Base-by-base conservation (phyloP, 2,329 filamentous ascomycete species). In the Waltergamsia citrina region DNA sequence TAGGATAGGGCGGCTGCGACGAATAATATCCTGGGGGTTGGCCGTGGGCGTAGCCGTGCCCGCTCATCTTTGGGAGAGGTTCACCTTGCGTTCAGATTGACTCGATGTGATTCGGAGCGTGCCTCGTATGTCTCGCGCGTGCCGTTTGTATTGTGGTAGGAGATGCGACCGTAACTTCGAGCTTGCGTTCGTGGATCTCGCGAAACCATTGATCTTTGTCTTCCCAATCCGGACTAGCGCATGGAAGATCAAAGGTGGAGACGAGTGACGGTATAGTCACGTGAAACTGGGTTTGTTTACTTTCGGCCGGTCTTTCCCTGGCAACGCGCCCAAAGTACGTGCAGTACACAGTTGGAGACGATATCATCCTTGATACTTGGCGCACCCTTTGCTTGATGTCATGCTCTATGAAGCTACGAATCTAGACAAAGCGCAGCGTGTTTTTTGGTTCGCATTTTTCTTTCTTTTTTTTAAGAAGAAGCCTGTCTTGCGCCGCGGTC, bases 231-330 rank as follows among this genome's bases (percentile, higher is more conserved):
- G 35, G 39, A 4, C 38, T 50, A 50, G 47, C 38, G 35, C 6
- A 1, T 1, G 2, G 2, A 18, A 25, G 23, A 25, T 25, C 23
- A 9, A 15, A 9, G 26, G 10, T 28, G 26, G 26, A 14, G 26
- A 17, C 18, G 29, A 30, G 16, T 16, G 18, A 19, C 5, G 8
- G 17, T 5, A 16, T 9, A 30, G 25, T 45, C 48, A 51, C 48
- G 48, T 51, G 48, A 10, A 4, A 15, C n/a, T 7, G 10, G 12
- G 24, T 43, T 51, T 51, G 48, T 51, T 51, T 51, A 51, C 47
- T 47, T 43, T 38, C 37, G 30, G 16, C 8, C 23, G 24, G 16
- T 20, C 36, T 21, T 15, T 40, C 42, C 49, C 48, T 40, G 41
- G 51, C 51, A 54, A 54, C 32, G 18, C 50, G 37, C 36, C 32